phyloP scores from a whole-genome alignment of 352 stramenopile species.

The Phytophthora foliorum region DNA sequence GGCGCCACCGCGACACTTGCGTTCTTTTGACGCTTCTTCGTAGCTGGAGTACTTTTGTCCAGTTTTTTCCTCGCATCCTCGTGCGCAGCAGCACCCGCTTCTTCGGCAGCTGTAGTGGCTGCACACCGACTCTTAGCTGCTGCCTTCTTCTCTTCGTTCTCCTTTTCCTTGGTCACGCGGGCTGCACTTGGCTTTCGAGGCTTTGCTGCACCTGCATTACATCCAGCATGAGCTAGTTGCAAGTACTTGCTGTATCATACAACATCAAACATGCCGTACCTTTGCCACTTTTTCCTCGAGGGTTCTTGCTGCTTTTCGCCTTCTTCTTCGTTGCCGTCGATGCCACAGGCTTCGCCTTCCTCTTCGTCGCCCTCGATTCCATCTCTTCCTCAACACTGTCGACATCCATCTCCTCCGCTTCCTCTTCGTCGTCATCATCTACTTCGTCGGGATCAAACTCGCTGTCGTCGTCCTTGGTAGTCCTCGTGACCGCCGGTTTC shows the following conservation, averaged over 20 bases:
- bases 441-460: conserved; percentile 7
- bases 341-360: background rate
- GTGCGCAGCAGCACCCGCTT: background rate
- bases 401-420: background rate
- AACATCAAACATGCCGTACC: background rate
- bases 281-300: background rate
- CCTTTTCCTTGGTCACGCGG: background rate
- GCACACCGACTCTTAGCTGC: background rate
- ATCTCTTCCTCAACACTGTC: too few relatives aligned
- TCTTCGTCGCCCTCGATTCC: background rate
- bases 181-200: conserved; percentile 1
- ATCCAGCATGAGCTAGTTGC: background rate
- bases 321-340: background rate
- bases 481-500: background rate
- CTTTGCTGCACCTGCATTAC: background rate
- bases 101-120: background rate
- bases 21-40: background rate
- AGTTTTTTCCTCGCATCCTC: background rate
- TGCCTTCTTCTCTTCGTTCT: background rate
- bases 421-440: background rate
- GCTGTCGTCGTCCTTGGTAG: conserved; percentile 5
- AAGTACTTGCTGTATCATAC: background rate
- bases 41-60: background rate
- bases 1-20: too few relatives aligned
- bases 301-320: background rate